phyloP scores from a whole-genome alignment of 2,329 filamentous ascomycete species.

The Ophiocordyceps polyrhachis-furcata region DNA sequence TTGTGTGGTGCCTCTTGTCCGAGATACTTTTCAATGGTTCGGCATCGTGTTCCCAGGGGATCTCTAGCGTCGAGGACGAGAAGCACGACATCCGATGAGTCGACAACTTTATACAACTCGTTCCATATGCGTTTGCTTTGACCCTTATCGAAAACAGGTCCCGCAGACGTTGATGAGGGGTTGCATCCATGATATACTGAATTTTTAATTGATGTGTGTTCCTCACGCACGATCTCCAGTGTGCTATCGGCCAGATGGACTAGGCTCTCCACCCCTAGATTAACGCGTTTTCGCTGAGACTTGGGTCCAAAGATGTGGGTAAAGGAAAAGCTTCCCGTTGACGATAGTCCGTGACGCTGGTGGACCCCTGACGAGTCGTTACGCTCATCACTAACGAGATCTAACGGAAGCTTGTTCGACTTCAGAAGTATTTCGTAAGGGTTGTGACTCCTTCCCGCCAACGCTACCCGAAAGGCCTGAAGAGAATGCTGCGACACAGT shows the following conservation, averaged over 20 bases:
- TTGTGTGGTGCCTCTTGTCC: slow-evolving; percentile 89
- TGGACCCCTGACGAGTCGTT: slow-evolving; percentile 66
- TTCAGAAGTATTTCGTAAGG: slow-evolving; percentile 92
- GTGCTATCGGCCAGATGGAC: slow-evolving; percentile 66
- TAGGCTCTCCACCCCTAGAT: slow-evolving; percentile 67
- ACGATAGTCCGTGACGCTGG: slow-evolving; percentile 85
- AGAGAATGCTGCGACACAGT: slow-evolving; percentile 79
- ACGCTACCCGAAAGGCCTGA: slow-evolving; percentile 72
- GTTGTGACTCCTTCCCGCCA: slow-evolving; percentile 76
- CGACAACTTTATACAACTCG: slow-evolving; percentile 86
- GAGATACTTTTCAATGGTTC: slow-evolving; percentile 67
- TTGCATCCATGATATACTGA: slow-evolving; percentile 23
- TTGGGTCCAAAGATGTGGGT: slow-evolving; percentile 84
- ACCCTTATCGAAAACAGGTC: slow-evolving; percentile 84
- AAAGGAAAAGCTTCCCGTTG: slow-evolving; percentile 74
- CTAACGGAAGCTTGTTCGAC: slow-evolving; percentile 94
- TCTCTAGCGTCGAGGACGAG: slow-evolving; percentile 84
- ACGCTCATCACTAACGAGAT: slow-evolving; percentile 61
- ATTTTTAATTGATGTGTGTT: neutral
- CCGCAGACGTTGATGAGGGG: slow-evolving; percentile 40
- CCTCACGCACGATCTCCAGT: neutral
- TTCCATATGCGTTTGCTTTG: slow-evolving; percentile 96
- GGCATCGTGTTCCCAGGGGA: slow-evolving; percentile 75
- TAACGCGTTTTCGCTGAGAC: slow-evolving; percentile 79
- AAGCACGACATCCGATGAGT: slow-evolving; percentile 91